phyloP scores from a whole-genome alignment of 208 protist genomes.

The Phytomonas serpens region DNA sequence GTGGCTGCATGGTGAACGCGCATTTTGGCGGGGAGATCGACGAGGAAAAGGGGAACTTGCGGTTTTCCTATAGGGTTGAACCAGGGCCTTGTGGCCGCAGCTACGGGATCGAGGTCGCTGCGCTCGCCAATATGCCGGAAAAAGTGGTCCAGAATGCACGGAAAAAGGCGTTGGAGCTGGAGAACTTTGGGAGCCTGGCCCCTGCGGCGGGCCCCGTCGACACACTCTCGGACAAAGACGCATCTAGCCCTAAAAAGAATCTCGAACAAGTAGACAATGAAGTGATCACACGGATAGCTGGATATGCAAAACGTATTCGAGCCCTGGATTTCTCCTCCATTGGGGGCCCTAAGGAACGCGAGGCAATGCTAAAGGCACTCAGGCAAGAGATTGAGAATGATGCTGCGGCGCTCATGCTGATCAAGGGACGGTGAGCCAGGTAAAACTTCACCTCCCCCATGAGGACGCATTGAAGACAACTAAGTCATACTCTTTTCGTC shows the following conservation, averaged over 20 bases:
- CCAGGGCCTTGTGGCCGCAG: slow-evolving; percentile 84
- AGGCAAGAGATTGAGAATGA: slow-evolving; percentile 46
- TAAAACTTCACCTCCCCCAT: neutral
- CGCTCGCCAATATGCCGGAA: slow-evolving; percentile 77
- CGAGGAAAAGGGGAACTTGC: slow-evolving; percentile 47
- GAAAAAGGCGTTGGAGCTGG: slow-evolving; percentile 79
- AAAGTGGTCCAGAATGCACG: slow-evolving; percentile 71
- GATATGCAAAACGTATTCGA: slow-evolving; percentile 64
- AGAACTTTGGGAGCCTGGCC: slow-evolving; percentile 57
- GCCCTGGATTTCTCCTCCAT: slow-evolving; percentile 23
- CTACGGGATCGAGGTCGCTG: slow-evolving; percentile 91
- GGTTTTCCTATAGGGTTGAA: slow-evolving; percentile 81
- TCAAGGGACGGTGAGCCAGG: slow-evolving; percentile 10
- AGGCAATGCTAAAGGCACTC: slow-evolving; percentile 26
- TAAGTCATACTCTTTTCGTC: neutral
- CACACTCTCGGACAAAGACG: neutral
- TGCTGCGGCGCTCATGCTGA: slow-evolving; percentile 18
- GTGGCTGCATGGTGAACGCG: slow-evolving; percentile 46
- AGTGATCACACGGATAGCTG: slow-evolving; percentile 25
- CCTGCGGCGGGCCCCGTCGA: neutral
- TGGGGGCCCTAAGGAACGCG: slow-evolving; percentile 14
- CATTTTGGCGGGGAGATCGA: slow-evolving; percentile 77
- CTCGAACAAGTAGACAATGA: slow-evolving; percentile 13
- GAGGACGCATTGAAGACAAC: neutral
- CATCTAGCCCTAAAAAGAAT: neutral